Percentiles rank a stretch among this genome's conserved stretches.
phyloP scores from a whole-genome alignment of 768 basidiomycete species.

The Dentipellis fragilis region DNA sequence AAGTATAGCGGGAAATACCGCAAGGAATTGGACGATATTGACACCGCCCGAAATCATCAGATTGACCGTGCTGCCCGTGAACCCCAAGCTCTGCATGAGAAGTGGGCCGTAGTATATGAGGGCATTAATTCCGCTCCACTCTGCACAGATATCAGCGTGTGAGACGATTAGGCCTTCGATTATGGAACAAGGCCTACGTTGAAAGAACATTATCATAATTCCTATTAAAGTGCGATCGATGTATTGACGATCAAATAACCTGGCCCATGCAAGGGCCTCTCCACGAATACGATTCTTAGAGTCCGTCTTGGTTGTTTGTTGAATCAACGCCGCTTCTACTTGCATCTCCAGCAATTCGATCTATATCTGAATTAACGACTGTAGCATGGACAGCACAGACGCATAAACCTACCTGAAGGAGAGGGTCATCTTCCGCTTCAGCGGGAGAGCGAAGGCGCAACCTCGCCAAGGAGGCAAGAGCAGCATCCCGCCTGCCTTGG shows the following conservation, averaged over 20 bases:
- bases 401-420: conserved; percentile 32
- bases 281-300: conserved; percentile 3
- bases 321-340: conserved; percentile 49
- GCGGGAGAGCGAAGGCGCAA: conserved; percentile 38
- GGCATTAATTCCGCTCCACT: conserved; percentile 86
- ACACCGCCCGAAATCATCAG: conserved; percentile 71
- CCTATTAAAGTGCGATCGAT: conserved; percentile 58
- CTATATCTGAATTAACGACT: conserved; percentile 22
- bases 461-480: conserved; percentile 43
- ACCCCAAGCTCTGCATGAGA: conserved; percentile 52
- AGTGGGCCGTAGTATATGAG: conserved; percentile 76
- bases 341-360: conserved; percentile 72
- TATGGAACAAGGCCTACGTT: conserved; percentile 41
- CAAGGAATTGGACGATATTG: conserved; percentile 68
- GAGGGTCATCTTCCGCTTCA: conserved; percentile 39
- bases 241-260: conserved; percentile 44
- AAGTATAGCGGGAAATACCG: conserved; percentile 64
- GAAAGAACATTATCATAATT: conserved; percentile 71
- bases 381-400: neutral
- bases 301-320: conserved; percentile 23
- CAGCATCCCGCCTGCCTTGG: conserved; percentile 47
- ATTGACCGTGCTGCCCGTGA: conserved; percentile 47
- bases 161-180: neutral
- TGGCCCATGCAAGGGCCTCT: conserved; percentile 43
- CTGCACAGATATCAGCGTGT: conserved; percentile 23